Base-by-base conservation (phyloP, 129 eudicot genomes). In the Chrysanthemum makinoi region DNA sequence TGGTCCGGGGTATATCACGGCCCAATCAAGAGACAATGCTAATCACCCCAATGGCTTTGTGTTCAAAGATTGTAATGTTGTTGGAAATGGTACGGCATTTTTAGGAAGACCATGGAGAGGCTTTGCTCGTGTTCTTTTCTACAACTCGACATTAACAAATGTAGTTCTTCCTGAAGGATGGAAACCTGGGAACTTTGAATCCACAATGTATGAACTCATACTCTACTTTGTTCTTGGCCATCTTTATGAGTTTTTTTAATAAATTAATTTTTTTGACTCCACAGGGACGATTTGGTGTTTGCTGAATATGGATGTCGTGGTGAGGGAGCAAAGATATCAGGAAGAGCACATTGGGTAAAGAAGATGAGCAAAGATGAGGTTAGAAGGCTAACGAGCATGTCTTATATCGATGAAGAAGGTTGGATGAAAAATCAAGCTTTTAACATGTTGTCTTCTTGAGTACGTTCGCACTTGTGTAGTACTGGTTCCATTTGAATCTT, bases 81-180 rank as follows among this genome's bases (percentile, higher is more conserved):
- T 68, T 3, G 97, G 97, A 15, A 80, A 75, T 35, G 95, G 93
- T 16, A 67, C 59, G 24, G 35, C 87, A 5, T 91, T 12, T 49
- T 64, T 91, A 54, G 97, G 97, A 69, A 84, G 97, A 50, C 86
- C 97, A 26, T 91, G 95, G 89, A 78, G 91, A 43, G 77, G 68
- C 5, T 70, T 80, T 56, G 95, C 97, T 12, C 78, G 90, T 56
- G 97, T 91, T 19, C 15, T 91, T n/a, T 91, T 86, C 54, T 88
- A 84, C 65, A 68, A 80, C 56, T 59, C 82, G 33, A 48, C 55
- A 0, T 58, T 91, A 66, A 58, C 87, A 3, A 46, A 80, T 24
- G 63, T 86, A 10, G 68, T 91, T 66, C 83, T 78, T 57, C 88
- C 97, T 15, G 63, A 73, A 51, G 97, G 96, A 3, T 91, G 96